phyloP scores from a whole-genome alignment of 768 basidiomycete species.

The Tephrocybe sp. region DNA sequence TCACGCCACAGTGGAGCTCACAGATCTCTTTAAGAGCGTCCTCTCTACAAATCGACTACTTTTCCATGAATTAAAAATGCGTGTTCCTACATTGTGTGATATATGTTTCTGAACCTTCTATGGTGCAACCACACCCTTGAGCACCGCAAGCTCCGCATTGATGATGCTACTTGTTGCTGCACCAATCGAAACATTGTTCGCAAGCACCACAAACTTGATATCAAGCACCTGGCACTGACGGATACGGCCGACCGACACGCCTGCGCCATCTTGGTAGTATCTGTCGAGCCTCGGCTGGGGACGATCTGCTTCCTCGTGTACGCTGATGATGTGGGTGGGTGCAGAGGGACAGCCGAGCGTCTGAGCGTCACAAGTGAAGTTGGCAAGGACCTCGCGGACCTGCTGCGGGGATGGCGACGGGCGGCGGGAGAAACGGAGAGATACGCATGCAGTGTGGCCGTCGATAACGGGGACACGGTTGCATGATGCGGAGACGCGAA shows the following conservation, averaged over 20 bases:
- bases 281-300: constrained; percentile 94
- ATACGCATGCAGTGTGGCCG: constrained; percentile 91
- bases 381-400: constrained; percentile 76
- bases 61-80: too few species aligned
- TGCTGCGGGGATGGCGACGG: constrained; percentile 88
- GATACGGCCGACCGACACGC: constrained; percentile 88
- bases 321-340: constrained; percentile 79
- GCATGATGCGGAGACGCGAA: constrained; percentile 91
- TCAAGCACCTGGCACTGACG: constrained; percentile 91
- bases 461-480: constrained; percentile 96
- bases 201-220: constrained; percentile 91
- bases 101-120: too few species aligned
- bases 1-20: too few species aligned
- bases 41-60: too few species aligned
- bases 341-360: constrained; percentile 80
- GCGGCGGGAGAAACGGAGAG: constrained; percentile 74
- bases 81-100: too few species aligned
- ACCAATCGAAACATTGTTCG: constrained; percentile 93
- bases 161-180: constrained; percentile 97
- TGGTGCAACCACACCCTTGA: constrained; percentile 50
- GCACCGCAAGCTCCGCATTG: constrained; percentile 93
- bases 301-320: constrained; percentile 91
- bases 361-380: constrained; percentile 77
- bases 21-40: too few species aligned
- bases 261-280: constrained; percentile 87